These are phyloP conservation scores for Hericium alpestre DNA, from an alignment of 768 basidiomycete genomes.

Conservation along the genomic window DNA sequence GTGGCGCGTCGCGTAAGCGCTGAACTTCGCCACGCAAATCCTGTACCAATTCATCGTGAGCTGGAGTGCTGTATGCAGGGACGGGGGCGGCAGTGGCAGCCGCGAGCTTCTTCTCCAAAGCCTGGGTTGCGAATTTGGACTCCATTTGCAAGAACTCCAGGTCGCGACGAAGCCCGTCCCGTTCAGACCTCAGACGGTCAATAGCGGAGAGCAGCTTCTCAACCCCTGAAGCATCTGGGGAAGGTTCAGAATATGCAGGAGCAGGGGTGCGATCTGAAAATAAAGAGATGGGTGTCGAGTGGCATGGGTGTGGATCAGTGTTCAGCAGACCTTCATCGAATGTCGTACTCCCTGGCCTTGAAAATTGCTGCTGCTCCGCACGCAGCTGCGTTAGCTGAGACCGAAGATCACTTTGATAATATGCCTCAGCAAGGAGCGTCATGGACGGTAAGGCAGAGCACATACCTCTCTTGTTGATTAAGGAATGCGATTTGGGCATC, in stretches of 20 bases:
- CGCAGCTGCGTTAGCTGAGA: slow-evolving; percentile 2
- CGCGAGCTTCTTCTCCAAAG: slow-evolving; percentile 41
- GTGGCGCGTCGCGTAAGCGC: slow-evolving; percentile 7
- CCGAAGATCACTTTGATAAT: slow-evolving; percentile 3
- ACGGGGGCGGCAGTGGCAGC: slow-evolving; percentile 12
- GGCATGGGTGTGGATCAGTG: neutral
- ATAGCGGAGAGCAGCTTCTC: slow-evolving; percentile 51
- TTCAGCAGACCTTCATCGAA: slow-evolving; percentile 1
- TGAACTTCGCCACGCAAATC: slow-evolving; percentile 9
- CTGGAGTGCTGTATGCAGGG: neutral
- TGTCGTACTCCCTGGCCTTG: neutral
- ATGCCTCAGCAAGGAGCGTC: neutral
- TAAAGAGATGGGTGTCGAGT: slow-evolving; percentile 1
- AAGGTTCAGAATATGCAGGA: slow-evolving; percentile 1
- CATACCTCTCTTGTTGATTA: slow-evolving; percentile 17
- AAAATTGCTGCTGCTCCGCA: neutral
- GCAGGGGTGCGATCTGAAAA: slow-evolving; percentile 7
- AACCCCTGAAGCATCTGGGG: slow-evolving; percentile 18
- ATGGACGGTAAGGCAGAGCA: neutral
- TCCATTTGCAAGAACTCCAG: slow-evolving; percentile 63
- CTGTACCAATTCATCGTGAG: slow-evolving; percentile 3
- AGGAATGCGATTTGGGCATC: slow-evolving; percentile 18
- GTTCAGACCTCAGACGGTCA: slow-evolving; percentile 56
- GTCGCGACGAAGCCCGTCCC: slow-evolving; percentile 51
- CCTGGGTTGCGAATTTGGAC: slow-evolving; percentile 51